A percentile compares a stretch with the other conserved stretches of the same genome.
Conservation (phyloP, 2,329 filamentous ascomycete genomes). For the Hirsutella thompsonii region DNA sequence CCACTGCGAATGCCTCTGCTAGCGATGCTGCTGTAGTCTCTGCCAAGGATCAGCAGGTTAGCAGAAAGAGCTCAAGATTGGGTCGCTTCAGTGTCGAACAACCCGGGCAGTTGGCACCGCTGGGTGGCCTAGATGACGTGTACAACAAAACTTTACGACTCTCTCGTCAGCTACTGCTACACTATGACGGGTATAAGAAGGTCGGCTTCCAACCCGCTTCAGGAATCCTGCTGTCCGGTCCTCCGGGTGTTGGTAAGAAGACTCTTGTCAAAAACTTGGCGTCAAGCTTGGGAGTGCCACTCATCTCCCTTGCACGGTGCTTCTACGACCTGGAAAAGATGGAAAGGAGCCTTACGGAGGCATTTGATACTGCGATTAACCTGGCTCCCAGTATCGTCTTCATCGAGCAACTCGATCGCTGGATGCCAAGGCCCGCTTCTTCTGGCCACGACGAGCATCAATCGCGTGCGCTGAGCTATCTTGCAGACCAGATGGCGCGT, state of each 20-base stretch:
- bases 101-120: slow-evolving; percentile 5
- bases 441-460: slow-evolving; percentile 81
- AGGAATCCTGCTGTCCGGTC: slow-evolving; percentile 66
- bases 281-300: slow-evolving; percentile 57
- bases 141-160: slow-evolving; percentile 10
- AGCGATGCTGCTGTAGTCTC: not conserved
- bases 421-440: slow-evolving; percentile 69
- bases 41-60: slow-evolving; percentile 14
- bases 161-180: slow-evolving; percentile 8
- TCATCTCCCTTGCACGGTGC: slow-evolving; percentile 41
- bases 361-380: slow-evolving; percentile 64
- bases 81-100: slow-evolving; percentile 18
- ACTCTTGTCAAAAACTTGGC: slow-evolving; percentile 65
- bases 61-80: slow-evolving; percentile 17
- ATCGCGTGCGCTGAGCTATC: slow-evolving; percentile 70
- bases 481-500: slow-evolving; percentile 78
- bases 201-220: slow-evolving; percentile 7
- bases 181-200: slow-evolving; percentile 8
- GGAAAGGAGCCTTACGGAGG: slow-evolving; percentile 24
- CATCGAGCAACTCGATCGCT: slow-evolving; percentile 75
- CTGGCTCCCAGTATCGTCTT: slow-evolving; percentile 84
- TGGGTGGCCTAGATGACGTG: slow-evolving; percentile 18
- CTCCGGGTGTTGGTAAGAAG: slow-evolving; percentile 70
- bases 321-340: slow-evolving; percentile 25
- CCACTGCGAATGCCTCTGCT: not conserved